Percentiles rank a stretch among this genome's conserved stretches.
Evolutionary conservation across 768 basidiomycete species (phyloP).

Genomic region (Tulasnella sp.): DNA sequence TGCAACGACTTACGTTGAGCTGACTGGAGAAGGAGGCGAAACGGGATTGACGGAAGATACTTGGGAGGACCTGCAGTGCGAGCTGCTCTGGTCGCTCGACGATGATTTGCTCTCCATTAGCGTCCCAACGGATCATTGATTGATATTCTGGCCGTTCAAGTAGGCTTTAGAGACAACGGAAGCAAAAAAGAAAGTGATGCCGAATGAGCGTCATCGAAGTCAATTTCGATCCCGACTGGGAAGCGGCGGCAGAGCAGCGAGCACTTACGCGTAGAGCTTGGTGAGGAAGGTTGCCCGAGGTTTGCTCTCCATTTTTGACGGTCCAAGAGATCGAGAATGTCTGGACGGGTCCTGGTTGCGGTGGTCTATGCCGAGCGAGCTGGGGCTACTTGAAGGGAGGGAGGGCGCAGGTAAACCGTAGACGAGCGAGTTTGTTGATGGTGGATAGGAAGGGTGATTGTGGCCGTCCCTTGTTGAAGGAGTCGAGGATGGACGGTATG

Average conservation of each 20-base stretch:
- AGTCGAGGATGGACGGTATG: background rate
- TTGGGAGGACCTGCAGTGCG: constrained; percentile 86
- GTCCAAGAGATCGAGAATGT: constrained; percentile 20
- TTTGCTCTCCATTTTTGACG: constrained; percentile 66
- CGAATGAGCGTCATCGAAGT: background rate
- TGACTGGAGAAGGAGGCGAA: constrained; percentile 97
- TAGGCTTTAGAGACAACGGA: constrained; percentile 44
- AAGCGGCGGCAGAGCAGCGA: background rate
- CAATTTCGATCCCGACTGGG: background rate
- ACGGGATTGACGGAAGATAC: constrained; percentile 91
- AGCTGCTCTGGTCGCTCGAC: constrained; percentile 91
- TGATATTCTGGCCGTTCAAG: constrained; percentile 89
- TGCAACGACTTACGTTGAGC: constrained; percentile 64
- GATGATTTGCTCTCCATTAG: constrained; percentile 88
- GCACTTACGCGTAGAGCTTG: constrained; percentile 88
- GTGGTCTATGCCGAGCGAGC: constrained; percentile 13
- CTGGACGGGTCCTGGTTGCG: constrained; percentile 12
- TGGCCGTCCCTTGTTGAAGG: background rate
- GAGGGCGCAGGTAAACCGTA: background rate
- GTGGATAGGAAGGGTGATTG: background rate
- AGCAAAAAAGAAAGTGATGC: constrained; percentile 14
- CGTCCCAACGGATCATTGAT: constrained; percentile 96
- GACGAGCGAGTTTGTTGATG: background rate
- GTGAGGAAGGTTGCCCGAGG: constrained; percentile 93
- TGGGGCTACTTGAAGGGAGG: background rate